phyloP scores from a whole-genome alignment of 495 filamentous ascomycete genomes.

The Hypoxylon trugodes region DNA sequence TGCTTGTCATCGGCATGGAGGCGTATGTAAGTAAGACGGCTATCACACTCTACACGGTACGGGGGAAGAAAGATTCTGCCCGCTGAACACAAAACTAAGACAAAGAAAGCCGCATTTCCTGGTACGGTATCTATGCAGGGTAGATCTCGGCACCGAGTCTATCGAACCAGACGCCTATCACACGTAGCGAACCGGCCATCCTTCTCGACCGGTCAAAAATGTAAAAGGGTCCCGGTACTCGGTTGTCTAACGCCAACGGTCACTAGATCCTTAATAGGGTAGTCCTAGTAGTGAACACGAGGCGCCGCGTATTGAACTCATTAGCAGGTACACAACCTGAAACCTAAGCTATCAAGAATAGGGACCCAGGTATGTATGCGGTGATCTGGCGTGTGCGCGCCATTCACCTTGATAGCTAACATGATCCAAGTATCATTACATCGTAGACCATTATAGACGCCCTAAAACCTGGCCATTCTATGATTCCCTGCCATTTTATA shows the following conservation, averaged over 20 bases:
- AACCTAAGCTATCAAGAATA: no score
- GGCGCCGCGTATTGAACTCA: no score
- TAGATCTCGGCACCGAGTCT: conserved; percentile 31
- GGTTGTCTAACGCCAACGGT: no score
- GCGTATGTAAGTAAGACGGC: conserved; percentile 34
- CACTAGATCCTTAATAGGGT: no score
- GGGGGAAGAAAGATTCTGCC: no score
- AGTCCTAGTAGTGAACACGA: no score
- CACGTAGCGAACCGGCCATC: not conserved
- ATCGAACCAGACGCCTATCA: no score
- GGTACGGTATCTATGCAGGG: conserved; percentile 10
- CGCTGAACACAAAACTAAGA: conserved; percentile 8
- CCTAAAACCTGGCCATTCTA: conserved; percentile 4
- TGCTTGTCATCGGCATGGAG: conserved; percentile 7
- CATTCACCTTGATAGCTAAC: not conserved
- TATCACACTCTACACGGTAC: conserved; percentile 12
- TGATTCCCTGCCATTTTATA: not conserved
- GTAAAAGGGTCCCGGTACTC: no score
- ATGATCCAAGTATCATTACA: conserved; percentile 9
- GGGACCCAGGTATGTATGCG: no score
- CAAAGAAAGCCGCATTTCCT: conserved; percentile 9
- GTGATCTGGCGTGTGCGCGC: no score
- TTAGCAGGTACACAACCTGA: no score
- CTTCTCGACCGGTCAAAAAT: conserved; percentile 21
- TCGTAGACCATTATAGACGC: conserved; percentile 10